These are phyloP conservation scores for Cystofilobasidium capitatum DNA, from an alignment of 768 basidiomycete species.

Conservation along the genomic window DNA sequence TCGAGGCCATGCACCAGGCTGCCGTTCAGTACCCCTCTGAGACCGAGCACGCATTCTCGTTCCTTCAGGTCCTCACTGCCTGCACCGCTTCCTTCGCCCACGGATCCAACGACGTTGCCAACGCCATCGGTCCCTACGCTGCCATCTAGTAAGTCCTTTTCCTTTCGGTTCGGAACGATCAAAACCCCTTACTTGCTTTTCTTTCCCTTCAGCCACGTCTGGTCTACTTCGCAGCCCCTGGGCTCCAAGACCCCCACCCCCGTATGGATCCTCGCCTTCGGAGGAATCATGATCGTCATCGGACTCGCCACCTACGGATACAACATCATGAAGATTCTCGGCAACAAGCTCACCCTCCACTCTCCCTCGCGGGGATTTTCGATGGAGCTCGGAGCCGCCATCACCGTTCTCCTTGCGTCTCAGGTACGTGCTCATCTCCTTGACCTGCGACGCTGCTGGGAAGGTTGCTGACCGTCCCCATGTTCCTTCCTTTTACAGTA, in stretches of 20 bases:
- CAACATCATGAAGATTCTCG: slow-evolving; percentile 42
- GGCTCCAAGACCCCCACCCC: slow-evolving; percentile 37
- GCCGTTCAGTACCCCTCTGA: slow-evolving; percentile 43
- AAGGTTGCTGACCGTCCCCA: not conserved
- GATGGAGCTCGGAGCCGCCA: slow-evolving; percentile 44
- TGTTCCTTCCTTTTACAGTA: not conserved
- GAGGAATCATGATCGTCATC: slow-evolving; percentile 34
- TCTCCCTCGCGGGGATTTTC: slow-evolving; percentile 44
- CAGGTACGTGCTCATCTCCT: slow-evolving; percentile 40
- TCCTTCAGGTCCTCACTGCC: slow-evolving; percentile 44
- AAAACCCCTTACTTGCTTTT: slow-evolving; percentile 15
- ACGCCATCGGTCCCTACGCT: slow-evolving; percentile 40
- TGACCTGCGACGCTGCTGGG: not conserved
- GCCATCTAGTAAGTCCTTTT: slow-evolving; percentile 36
- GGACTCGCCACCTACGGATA: slow-evolving; percentile 39
- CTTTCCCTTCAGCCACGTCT: slow-evolving; percentile 33
- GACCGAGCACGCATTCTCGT: slow-evolving; percentile 43
- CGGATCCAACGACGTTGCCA: slow-evolving; percentile 43
- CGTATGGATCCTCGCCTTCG: slow-evolving; percentile 42
- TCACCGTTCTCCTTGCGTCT: slow-evolving; percentile 44
- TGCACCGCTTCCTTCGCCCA: slow-evolving; percentile 45
- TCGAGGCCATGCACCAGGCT: slow-evolving; percentile 34
- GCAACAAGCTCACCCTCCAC: slow-evolving; percentile 42
- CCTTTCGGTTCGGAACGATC: slow-evolving; percentile 23
- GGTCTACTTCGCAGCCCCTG: slow-evolving; percentile 35